Evolutionary conservation across 352 stramenopile species (phyloP).

Genomic region (Phytophthora pinifolia): DNA sequence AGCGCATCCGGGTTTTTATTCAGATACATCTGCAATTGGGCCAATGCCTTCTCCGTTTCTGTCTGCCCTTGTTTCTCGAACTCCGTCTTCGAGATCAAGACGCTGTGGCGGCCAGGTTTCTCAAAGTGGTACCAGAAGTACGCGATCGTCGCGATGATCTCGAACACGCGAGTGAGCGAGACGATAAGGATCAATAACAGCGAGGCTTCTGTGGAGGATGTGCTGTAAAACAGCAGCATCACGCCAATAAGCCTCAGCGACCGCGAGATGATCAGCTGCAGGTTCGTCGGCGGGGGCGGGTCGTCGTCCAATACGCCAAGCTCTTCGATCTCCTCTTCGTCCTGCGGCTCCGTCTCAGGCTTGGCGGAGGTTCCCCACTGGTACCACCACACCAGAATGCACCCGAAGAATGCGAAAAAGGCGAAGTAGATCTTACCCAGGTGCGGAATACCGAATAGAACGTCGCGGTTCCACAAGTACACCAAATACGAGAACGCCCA

Average conservation of each 20-base stretch:
- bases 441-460: conserved; percentile 75
- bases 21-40: conserved; percentile 64
- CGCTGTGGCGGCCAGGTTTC: conserved; percentile 58
- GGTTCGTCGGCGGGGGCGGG: conserved; percentile 54
- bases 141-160: conserved; percentile 62
- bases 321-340: conserved; percentile 68
- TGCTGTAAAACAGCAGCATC: conserved; percentile 80
- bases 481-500: conserved; percentile 60
- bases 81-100: conserved; percentile 74
- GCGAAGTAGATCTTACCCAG: conserved; percentile 88
- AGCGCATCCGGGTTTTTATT: conserved; percentile 70
- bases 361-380: conserved; percentile 72
- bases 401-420: conserved; percentile 74
- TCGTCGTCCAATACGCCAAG: conserved; percentile 67
- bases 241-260: conserved; percentile 60
- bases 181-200: conserved; percentile 70
- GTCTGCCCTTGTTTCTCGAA: conserved; percentile 65
- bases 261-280: conserved; percentile 63
- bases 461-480: conserved; percentile 70
- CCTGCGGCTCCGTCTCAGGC: conserved; percentile 41
- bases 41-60: conserved; percentile 77
- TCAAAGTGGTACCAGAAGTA: conserved; percentile 90
- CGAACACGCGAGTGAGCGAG: conserved; percentile 67
- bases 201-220: conserved; percentile 75
- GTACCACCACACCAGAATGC: conserved; percentile 83